Base-by-base conservation (phyloP, 176 grass and related monocot genomes). In the Paspalum vaginatum region DNA sequence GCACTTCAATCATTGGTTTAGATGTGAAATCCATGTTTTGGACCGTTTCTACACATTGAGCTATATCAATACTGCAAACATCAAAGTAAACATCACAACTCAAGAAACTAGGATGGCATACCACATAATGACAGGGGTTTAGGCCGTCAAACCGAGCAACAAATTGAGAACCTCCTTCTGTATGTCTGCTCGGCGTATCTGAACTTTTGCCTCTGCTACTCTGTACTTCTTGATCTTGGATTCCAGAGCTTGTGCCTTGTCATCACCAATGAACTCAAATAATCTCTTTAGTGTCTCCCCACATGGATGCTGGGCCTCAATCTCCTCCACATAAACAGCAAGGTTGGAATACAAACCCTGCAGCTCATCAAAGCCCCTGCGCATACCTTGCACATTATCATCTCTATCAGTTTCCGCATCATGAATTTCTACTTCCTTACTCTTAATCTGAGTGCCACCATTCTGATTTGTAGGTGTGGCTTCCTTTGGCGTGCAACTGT, bases 241-340 rank as follows among this genome's bases (percentile, higher is more conserved):
- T 54, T 89, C 87, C 18, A 89, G 11, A 25, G 22, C 5, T 22
- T n/a, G 26, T 63, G 87, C 87, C 77, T 81, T 89, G 25, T 85
- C 81, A 48, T 89, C 70, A 21, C 13, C 4, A 63, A 89, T 85
- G 3, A n/a, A 76, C 46, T 55, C 63, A 85, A 89, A 89, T 49
- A 76, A 76, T 63, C 76, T 75, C 77, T 80, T 89, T 54, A 89
- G 56, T 54, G 76, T 63, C 77, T 39, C 46, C 25, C 87, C 87
- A 45, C 76, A 69, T n/a, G 70, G 44, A 80, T 89, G 54, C 7
- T 85, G 45, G 14, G 8, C 55, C 45, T 56, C 39, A 8, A 89
- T 84, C 39, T 15, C 24, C 39, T 80, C 77, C 76, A 85, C 87
- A 69, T 40, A 54, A 24, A 18, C 20, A 84, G 87, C 15, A 85